Percentiles rank a stretch among this genome's conserved stretches.
These are phyloP conservation scores for Suillus subaureus DNA, from an alignment of 768 basidiomycete genomes.

Conservation along the genomic window DNA sequence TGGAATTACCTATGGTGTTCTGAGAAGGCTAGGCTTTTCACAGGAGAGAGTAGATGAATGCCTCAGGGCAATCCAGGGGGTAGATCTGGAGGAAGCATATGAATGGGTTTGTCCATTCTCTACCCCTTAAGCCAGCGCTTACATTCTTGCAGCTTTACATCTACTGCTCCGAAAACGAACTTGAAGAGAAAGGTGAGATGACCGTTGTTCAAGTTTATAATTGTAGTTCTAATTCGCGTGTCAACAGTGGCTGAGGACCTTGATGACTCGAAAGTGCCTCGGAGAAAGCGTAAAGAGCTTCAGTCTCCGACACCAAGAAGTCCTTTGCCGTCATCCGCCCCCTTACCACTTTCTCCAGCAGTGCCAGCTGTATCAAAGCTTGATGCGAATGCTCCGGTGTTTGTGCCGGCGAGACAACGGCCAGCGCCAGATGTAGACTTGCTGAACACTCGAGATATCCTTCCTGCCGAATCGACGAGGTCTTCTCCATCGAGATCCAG, in stretches of 20 bases:
- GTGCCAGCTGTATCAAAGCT: constrained; percentile 29
- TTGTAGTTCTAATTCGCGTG: constrained; percentile 1
- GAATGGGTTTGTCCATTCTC: constrained; percentile 72
- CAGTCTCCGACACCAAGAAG: constrained; percentile 10
- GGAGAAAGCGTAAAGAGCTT: constrained; percentile 10
- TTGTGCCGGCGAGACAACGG: constrained; percentile 34
- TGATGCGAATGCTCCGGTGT: constrained; percentile 43
- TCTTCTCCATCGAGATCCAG: constrained; percentile 30
- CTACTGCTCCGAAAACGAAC: constrained; percentile 63
- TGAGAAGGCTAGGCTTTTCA: constrained; percentile 76
- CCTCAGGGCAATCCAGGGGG: constrained; percentile 58
- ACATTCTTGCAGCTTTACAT: constrained; percentile 56
- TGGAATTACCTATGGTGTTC: constrained; percentile 78
- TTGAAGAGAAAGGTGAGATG: constrained; percentile 43
- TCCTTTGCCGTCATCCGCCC: constrained; percentile 5
- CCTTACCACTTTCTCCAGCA: constrained; percentile 5
- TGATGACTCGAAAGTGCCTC: constrained; percentile 20
- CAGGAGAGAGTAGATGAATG: constrained; percentile 74
- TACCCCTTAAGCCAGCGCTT: constrained; percentile 7
- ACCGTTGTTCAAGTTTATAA: not conserved
- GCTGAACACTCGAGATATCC: constrained; percentile 15
- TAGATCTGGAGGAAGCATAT: constrained; percentile 85
- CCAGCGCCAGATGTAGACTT: constrained; percentile 17
- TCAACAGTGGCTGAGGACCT: constrained; percentile 7
- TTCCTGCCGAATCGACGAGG: constrained; percentile 20